phyloP scores from a whole-genome alignment of 2,329 filamentous ascomycete species.

The Xylaria sp. region DNA sequence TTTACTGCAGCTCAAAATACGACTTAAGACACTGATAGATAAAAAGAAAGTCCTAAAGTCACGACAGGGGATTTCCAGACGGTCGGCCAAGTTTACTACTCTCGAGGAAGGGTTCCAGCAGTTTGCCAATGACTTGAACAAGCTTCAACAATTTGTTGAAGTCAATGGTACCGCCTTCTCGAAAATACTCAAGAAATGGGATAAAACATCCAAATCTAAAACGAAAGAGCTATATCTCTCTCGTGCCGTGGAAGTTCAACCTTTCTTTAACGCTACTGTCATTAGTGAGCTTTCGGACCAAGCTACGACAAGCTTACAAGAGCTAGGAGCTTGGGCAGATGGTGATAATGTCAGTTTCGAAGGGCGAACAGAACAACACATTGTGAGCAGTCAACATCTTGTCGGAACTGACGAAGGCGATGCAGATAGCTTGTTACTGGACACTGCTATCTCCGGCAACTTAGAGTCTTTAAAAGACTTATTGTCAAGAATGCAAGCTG shows the following conservation, averaged over 20 bases:
- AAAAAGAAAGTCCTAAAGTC: constrained; percentile 94
- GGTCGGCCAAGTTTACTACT: constrained; percentile 92
- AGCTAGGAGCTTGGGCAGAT: constrained; percentile 96
- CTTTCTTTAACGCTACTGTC: constrained; percentile 96
- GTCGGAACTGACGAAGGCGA: constrained; percentile 87
- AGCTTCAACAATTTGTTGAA: constrained; percentile 98
- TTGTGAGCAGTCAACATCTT: constrained; percentile 72
- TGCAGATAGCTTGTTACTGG: constrained; percentile 86
- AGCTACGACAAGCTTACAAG: constrained; percentile 93
- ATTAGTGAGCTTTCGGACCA: constrained; percentile 97
- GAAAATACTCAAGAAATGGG: constrained; percentile 99
- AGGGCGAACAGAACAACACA: constrained; percentile 67
- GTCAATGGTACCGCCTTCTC: constrained; percentile 98
- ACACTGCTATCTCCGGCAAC: constrained; percentile 86
- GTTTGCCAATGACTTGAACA: constrained; percentile 96
- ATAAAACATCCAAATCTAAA: constrained; percentile 98
- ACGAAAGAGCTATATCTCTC: constrained; percentile 98
- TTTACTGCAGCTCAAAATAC: constrained; percentile 79
- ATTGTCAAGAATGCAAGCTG: constrained; percentile 74
- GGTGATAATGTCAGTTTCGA: constrained; percentile 92
- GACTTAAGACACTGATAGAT: constrained; percentile 89
- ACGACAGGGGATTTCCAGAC: constrained; percentile 80
- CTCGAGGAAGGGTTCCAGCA: constrained; percentile 97
- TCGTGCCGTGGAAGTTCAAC: constrained; percentile 94
- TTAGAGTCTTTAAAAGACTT: constrained; percentile 81